Base-by-base conservation (phyloP, 164 flowering plant genomes). In the Tetracentron sinense region DNA sequence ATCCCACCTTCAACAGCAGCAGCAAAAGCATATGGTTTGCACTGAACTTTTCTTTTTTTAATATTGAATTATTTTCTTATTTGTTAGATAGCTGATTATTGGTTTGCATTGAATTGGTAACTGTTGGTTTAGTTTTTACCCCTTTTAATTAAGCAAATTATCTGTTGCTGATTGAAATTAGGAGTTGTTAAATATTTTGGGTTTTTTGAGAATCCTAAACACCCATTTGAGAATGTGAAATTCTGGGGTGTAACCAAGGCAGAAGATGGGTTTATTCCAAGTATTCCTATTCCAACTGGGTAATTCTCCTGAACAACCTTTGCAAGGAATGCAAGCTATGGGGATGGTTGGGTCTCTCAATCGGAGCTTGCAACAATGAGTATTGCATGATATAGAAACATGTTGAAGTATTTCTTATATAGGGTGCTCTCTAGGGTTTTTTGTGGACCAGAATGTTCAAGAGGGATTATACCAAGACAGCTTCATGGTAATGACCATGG, bases 271-370 rank as follows among this genome's bases (percentile, higher is more conserved):
- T 16, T 66, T 88, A 56, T 81, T 82, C 47, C 96, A 85, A 70
- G 86, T 86, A 50, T 70, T 88, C 21, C 97, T 90, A 65, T 85
- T 84, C 68, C 88, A 78, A 65, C 54, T 77, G 0, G 78, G 85
- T 26, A 92, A 78, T 76, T 73, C 84, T 42, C 54, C 87, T 42
- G 94, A 82, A 31, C 96, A 90, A 69, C 51, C 89, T 55, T 72
- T 88, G 79, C 91, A 73, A 61, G 90, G 88, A 69, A 80, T 89
- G 77, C 95, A 88, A 64, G 78, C 85, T 70, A 77, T 90, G 73
- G 90, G 90, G 31, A 77, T 90, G 86, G 76, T 88, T 82, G 78
- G 82, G 1, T 66, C 88, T 5, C 78, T 78, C 30, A 83, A 81
- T 73, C 52, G 83, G 74, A 74, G 31, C 63, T 73, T 91, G 15